Base-by-base conservation (phyloP, 2,329 filamentous ascomycete species). In the Corinectria fuckeliana region DNA sequence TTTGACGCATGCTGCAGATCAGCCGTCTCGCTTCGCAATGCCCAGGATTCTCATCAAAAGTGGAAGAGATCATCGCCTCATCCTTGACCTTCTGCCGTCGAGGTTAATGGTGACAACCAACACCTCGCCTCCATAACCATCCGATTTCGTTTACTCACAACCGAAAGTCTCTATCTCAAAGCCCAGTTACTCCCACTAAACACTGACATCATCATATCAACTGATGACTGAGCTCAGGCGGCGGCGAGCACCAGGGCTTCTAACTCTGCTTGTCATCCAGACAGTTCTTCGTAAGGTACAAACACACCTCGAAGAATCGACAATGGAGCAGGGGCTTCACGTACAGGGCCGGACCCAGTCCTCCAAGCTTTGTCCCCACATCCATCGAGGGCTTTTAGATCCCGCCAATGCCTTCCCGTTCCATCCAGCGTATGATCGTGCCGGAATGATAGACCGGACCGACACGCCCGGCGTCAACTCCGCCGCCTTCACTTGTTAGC, bases 321-420 rank as follows among this genome's bases (percentile, higher is more conserved):
- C 30, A 10, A 47, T 57, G 38, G 54, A 57, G 47, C 9, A 23
- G 25, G 28, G 23, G 26, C 38, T 41, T 48, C 32, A 48, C 32
- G 26, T 42, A 36, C 48, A 48, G 34, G 48, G 30, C 30, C 41
- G 34, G 50, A 41, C 23, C 47, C n/a, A 41, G 57, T 45, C 30
- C 45, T 38, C 47, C 38, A 61, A 25, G 32, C 45, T 39, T 54
- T 44, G 26, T 54, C 36, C 14, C 39, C 49, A 55, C 48, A 13
- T 18, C 52, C 26, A 48, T 18, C 47, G 38, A 52, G 30, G 25
- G 16, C 18, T 28, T 36, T 42, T 38, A 25, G 32, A 32, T 51
- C 39, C 41, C 51, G 30, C 53, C 52, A 39, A 48, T 28, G 28
- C 14, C 30, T 50, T 47, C 62, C 56, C 28, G 26, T 36, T 38